A percentile compares a stretch with the other conserved stretches of the same genome.
Evolutionary conservation across 2,329 filamentous ascomycete species (phyloP).

Genomic region (Aureobasidium leucospermi): DNA sequence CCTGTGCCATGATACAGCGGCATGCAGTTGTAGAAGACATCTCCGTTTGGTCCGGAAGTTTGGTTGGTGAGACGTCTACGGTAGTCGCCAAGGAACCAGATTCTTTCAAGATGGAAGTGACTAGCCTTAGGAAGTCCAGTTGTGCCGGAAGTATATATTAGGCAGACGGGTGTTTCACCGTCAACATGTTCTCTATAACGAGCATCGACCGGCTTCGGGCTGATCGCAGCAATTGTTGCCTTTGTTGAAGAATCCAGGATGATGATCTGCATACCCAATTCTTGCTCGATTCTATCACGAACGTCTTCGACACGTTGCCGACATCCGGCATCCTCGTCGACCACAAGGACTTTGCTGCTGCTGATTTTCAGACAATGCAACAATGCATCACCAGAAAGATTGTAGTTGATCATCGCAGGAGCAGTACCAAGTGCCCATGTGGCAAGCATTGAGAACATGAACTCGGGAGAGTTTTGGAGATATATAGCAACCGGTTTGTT

Average conservation of each 20-base stretch:
- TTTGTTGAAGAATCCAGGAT: slow-evolving; percentile 45
- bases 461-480: slow-evolving; percentile 30
- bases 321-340: slow-evolving; percentile 44
- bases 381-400: slow-evolving; percentile 28
- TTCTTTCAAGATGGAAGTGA: slow-evolving; percentile 47
- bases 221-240: slow-evolving; percentile 40
- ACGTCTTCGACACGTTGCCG: slow-evolving; percentile 50
- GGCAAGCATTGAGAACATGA: slow-evolving; percentile 26
- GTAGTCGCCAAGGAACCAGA: slow-evolving; percentile 31
- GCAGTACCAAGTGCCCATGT: slow-evolving; percentile 24
- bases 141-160: slow-evolving; percentile 62
- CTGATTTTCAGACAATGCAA: slow-evolving; percentile 31
- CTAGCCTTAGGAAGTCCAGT: slow-evolving; percentile 70
- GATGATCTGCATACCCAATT: slow-evolving; percentile 49
- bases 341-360: slow-evolving; percentile 35
- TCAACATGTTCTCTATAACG: slow-evolving; percentile 47
- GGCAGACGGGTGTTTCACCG: slow-evolving; percentile 48
- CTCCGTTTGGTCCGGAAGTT: slow-evolving; percentile 34
- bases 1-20: slow-evolving; percentile 71
- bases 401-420: slow-evolving; percentile 31
- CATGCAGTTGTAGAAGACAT: slow-evolving; percentile 72
- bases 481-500: slow-evolving; percentile 29
- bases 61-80: slow-evolving; percentile 27
- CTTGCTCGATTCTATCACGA: slow-evolving; percentile 40
- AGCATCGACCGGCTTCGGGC: slow-evolving; percentile 48